Evolutionary conservation across 306 rosid genomes (phyloP).

Genomic region (Luffa acutangula): DNA sequence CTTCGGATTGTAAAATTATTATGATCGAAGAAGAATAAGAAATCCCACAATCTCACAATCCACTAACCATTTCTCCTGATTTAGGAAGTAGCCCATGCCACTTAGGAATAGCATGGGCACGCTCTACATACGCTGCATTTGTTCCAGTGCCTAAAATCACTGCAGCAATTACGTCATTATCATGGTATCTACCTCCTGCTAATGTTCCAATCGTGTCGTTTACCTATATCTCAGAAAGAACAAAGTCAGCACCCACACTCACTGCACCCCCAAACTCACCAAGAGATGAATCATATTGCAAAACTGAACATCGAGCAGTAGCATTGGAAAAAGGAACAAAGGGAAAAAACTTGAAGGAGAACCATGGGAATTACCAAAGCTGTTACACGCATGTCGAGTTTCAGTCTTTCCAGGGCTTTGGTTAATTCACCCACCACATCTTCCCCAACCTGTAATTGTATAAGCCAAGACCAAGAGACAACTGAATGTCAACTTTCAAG

Average conservation of each 20-base stretch:
- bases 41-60: background rate
- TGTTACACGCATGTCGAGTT: slow-evolving; percentile 80
- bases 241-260: background rate
- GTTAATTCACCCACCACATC: slow-evolving; percentile 79
- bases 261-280: background rate
- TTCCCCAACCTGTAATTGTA: slow-evolving; percentile 64
- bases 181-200: slow-evolving; percentile 71
- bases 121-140: slow-evolving; percentile 93
- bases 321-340: background rate
- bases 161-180: slow-evolving; percentile 69
- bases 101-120: slow-evolving; percentile 79
- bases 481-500: background rate
- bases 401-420: slow-evolving; percentile 59
- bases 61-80: slow-evolving; percentile 86
- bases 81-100: slow-evolving; percentile 78
- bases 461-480: slow-evolving; percentile 13
- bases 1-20: background rate
- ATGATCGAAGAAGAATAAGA: background rate
- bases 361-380: slow-evolving; percentile 52
- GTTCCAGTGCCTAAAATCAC: slow-evolving; percentile 97
- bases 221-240: slow-evolving; percentile 36
- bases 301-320: background rate
- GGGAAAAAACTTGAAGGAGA: background rate
- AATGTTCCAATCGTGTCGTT: slow-evolving; percentile 94
- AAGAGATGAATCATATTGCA: background rate